Evolutionary conservation across 495 filamentous ascomycete genomes (phyloP), one percentile per base, ranked within the genome.

Genomic region (Penicillium canescens): DNA sequence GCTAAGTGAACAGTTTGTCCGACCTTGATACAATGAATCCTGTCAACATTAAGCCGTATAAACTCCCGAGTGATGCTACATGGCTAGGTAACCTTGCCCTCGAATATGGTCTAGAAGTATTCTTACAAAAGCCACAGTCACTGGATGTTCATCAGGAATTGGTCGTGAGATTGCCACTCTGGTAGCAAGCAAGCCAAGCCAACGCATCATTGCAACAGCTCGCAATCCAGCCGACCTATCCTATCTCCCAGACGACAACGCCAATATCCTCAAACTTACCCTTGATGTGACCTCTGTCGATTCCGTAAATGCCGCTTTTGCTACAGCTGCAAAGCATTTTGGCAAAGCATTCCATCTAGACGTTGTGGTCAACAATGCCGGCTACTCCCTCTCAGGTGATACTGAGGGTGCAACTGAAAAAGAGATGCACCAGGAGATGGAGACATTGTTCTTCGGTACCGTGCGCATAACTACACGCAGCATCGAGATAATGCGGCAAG

Each of bases 401-500:
- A 72, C 75, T 13, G 81, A 84, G 57, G 66, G 62, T 26, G 61
- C 78, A 18, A 56, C 60, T 0, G 71, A 77, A 16, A 55, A 60
- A 5, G 66, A 74, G 46, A 61, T 70, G 8, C 73, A 70, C n/a
- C 55, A 50, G 4, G 50, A 76, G 34, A 55, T 84, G 44, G 80
- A 82, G n/a, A 77, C 78, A 31, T 76, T 78, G 60, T 85, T 82
- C 71, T 84, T 72, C 69, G 81, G 80, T n/a, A 63, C 74, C 18
- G 73, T 80, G 1, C 50, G 60, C 13, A 50, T 81, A 9, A 78
- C 72, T 6, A 68, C 64, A 42, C 62, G 68, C 34, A 74, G 71
- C 1, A 49, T 84, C 43, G 60, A 68, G 5, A 66, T 82, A 11
- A 68, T 84, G 60, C 70, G 80, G 13, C 74, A 64, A 28, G 52